phyloP scores from a whole-genome alignment of 345 rosid genomes.

The Hypericum androsaemum region DNA sequence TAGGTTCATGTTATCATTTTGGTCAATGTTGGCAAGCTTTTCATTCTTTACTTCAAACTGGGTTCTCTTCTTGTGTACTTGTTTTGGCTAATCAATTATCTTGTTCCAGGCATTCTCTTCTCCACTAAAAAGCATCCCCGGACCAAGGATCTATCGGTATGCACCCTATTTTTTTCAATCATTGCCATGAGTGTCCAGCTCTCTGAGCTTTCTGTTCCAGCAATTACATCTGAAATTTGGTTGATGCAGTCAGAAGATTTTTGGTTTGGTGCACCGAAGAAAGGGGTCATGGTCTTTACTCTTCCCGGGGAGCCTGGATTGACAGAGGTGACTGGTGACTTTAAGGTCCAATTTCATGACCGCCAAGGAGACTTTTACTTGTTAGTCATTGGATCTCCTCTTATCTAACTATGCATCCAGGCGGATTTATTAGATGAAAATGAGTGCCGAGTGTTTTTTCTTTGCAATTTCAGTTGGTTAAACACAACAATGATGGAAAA shows the following conservation, averaged over 20 bases:
- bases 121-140: slow-evolving; percentile 1
- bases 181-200: not conserved
- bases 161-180: not conserved
- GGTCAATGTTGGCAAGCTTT: no score
- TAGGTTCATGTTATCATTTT: no score
- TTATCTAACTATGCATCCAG: slow-evolving; percentile 1
- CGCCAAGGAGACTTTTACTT: slow-evolving; percentile 92
- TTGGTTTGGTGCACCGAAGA: slow-evolving; percentile 84
- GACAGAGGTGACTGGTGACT: slow-evolving; percentile 65
- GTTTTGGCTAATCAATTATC: not conserved
- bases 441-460: not conserved
- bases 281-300: slow-evolving; percentile 84
- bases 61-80: not conserved
- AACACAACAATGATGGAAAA: slow-evolving; percentile 81
- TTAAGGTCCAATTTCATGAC: slow-evolving; percentile 85
- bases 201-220: no score
- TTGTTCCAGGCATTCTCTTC: slow-evolving; percentile 1
- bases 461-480: slow-evolving; percentile 54
- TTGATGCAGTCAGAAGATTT: slow-evolving; percentile 75
- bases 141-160: slow-evolving; percentile 4
- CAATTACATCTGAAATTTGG: not conserved
- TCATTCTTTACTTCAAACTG: not conserved
- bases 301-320: slow-evolving; percentile 94
- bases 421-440: slow-evolving; percentile 3
- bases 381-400: slow-evolving; percentile 22